Conservation (phyloP, 306 rosid genomes). For the Hippophae tibetana region DNA sequence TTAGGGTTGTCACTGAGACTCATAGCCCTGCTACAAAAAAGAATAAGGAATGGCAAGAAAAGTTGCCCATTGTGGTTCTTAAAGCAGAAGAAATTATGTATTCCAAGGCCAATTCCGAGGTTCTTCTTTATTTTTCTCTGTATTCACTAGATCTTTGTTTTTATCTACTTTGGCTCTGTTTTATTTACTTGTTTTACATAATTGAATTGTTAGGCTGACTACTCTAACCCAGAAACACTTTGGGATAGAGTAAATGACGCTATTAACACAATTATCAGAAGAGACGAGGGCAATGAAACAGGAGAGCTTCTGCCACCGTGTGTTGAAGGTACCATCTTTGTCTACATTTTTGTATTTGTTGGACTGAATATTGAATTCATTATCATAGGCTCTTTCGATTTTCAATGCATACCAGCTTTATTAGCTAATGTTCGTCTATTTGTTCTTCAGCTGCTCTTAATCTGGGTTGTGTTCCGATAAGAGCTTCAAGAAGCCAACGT, state of each 20-base stretch:
- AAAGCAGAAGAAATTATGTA: slow-evolving; percentile 97
- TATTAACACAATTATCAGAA: slow-evolving; percentile 82
- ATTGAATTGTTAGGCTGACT: slow-evolving; percentile 68
- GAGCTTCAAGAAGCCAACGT: slow-evolving; percentile 95
- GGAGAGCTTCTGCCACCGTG: slow-evolving; percentile 94
- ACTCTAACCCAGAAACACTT: slow-evolving; percentile 59
- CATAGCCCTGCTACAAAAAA: slow-evolving; percentile 65
- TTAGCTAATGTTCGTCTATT: slow-evolving; percentile 16
- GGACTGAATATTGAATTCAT: slow-evolving; percentile 3
- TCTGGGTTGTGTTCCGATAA: slow-evolving; percentile 80
- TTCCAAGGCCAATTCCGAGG: slow-evolving; percentile 99
- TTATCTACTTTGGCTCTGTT: slow-evolving; percentile 1
- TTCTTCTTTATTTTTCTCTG: slow-evolving; percentile 8
- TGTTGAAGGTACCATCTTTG: slow-evolving; percentile 69
- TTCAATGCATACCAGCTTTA: slow-evolving; percentile 5
- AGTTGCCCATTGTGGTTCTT: slow-evolving; percentile 75
- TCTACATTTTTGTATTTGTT: background rate
- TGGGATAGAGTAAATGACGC: slow-evolving; percentile 97
- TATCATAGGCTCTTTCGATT: slow-evolving; percentile 14
- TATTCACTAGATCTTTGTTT: slow-evolving; percentile 30
- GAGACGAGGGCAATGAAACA: slow-evolving; percentile 78
- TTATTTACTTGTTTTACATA: slow-evolving; percentile 18
- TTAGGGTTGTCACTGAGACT: slow-evolving; percentile 70
- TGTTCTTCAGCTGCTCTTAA: slow-evolving; percentile 88
- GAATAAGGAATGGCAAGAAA: slow-evolving; percentile 97